These are phyloP conservation scores for Funneliformis mosseae DNA, from an alignment of 192 early-diverging fungal genomes.

Conservation along the genomic window DNA sequence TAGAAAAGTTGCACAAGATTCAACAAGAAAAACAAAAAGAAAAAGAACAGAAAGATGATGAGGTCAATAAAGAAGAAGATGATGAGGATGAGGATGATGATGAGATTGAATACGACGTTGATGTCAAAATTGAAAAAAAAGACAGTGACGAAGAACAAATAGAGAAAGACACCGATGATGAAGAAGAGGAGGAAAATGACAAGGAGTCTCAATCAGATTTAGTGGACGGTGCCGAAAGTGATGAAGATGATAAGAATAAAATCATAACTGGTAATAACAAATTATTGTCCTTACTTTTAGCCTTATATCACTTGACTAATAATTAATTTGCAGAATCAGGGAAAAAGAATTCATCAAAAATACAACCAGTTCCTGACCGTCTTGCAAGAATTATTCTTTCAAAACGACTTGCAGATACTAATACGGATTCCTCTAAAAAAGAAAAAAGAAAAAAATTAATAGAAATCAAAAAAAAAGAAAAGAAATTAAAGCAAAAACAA, in stretches of 20 bases:
- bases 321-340: slow-evolving; percentile 38
- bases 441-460: background rate
- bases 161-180: slow-evolving; percentile 37
- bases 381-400: slow-evolving; percentile 40
- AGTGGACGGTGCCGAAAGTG: slow-evolving; percentile 33
- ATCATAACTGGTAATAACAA: background rate
- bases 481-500: slow-evolving; percentile 5
- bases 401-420: background rate
- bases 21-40: slow-evolving; percentile 43
- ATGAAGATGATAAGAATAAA: slow-evolving; percentile 14
- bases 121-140: slow-evolving; percentile 32
- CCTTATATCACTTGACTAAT: slow-evolving; percentile 28
- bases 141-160: slow-evolving; percentile 19
- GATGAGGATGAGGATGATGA: slow-evolving; percentile 42
- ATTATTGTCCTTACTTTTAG: background rate
- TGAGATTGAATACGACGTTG: slow-evolving; percentile 32
- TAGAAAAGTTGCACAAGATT: slow-evolving; percentile 53
- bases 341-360: slow-evolving; percentile 37
- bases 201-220: slow-evolving; percentile 38
- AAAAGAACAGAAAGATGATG: background rate
- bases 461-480: background rate
- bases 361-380: slow-evolving; percentile 40
- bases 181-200: slow-evolving; percentile 41
- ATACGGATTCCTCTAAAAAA: background rate
- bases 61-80: slow-evolving; percentile 43